Base-by-base conservation (phyloP, 129 eudicot species). In the Flaveria sonorensis region DNA sequence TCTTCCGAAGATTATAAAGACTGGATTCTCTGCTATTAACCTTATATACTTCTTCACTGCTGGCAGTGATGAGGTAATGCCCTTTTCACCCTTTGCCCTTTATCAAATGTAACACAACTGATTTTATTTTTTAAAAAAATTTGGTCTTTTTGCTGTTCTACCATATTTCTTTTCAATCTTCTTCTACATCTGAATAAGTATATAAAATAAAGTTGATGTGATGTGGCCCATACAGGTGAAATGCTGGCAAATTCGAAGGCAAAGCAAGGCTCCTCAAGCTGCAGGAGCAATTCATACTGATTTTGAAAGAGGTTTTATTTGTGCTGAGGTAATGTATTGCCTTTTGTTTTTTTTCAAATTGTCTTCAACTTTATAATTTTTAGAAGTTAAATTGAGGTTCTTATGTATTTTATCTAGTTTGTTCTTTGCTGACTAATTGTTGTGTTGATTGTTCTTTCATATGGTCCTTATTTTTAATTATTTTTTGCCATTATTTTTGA, bases 251-350 rank as follows among this genome's bases (percentile, higher is more conserved):
- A 91, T 94, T 77, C 85, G 98, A 63, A 79, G 90, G 59, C 97
- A 83, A 71, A 87, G 89, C 24, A 94, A 94, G 83, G 98, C 98
- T 83, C 98, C 98, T 86, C 98, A 94, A 86, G 97, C 97, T 83
- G 98, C 98, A 61, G 98, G 98, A 76, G 77, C 98, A 74, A 94
- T 94, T 82, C 98, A 94, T 86, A 85, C 96, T 46, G 98, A 94
- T 88, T 94, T 94, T 80, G 98, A 94, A 81, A 89, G 83, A 83
- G 98, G 98, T 10, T 94, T 94, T 80, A 91, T 94, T 19, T 91
- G 98, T 82, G 98, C 98, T 18, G 98, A 94, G 98, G 98, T 94
- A 23, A 24, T 66, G 36, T 24, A 14, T 59, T 78, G 20, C 70
- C 15, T 61, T 39, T 66, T 28, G 30, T 26, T 40, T 66, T 19